These are phyloP conservation scores for Vaccinium corymbosum DNA, from an alignment of 148 eudicot genomes.

Conservation along the genomic window DNA sequence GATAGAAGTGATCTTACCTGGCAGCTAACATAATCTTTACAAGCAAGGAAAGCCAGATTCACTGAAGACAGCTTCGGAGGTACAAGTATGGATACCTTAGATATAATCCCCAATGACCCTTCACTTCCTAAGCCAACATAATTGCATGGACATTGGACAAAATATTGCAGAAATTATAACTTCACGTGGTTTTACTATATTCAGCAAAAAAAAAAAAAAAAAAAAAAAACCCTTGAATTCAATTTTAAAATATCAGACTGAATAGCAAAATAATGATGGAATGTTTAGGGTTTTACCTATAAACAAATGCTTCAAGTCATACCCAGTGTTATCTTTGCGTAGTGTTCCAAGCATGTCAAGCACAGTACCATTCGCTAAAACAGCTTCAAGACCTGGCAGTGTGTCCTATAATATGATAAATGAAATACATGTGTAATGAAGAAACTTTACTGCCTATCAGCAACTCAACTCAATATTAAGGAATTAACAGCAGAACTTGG, in stretches of 20 bases:
- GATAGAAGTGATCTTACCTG: slow-evolving; percentile 49
- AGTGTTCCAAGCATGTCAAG: slow-evolving; percentile 94
- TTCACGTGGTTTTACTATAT: neutral
- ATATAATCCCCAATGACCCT: slow-evolving; percentile 90
- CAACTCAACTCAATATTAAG: slow-evolving; percentile 16
- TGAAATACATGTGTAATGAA: slow-evolving; percentile 6
- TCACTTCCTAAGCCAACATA: slow-evolving; percentile 67
- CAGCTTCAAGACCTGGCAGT: slow-evolving; percentile 85
- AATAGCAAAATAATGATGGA: neutral
- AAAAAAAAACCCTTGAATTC: neutral
- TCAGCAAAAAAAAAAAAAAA: neutral
- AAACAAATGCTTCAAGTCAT: slow-evolving; percentile 97
- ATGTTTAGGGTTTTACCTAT: slow-evolving; percentile 48
- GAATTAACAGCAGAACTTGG: slow-evolving; percentile 3
- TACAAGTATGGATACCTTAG: slow-evolving; percentile 86
- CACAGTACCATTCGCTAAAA: slow-evolving; percentile 83
- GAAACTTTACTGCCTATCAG: neutral
- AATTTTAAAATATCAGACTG: neutral
- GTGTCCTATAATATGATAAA: slow-evolving; percentile 16
- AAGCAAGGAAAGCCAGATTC: slow-evolving; percentile 89
- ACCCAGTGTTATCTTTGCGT: slow-evolving; percentile 98
- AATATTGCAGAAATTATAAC: neutral
- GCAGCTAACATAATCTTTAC: slow-evolving; percentile 81
- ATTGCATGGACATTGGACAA: slow-evolving; percentile 14
- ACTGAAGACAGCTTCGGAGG: slow-evolving; percentile 84